Conservation (phyloP, 805 yeast genomes). For the Limtongozyma cylindracea region DNA sequence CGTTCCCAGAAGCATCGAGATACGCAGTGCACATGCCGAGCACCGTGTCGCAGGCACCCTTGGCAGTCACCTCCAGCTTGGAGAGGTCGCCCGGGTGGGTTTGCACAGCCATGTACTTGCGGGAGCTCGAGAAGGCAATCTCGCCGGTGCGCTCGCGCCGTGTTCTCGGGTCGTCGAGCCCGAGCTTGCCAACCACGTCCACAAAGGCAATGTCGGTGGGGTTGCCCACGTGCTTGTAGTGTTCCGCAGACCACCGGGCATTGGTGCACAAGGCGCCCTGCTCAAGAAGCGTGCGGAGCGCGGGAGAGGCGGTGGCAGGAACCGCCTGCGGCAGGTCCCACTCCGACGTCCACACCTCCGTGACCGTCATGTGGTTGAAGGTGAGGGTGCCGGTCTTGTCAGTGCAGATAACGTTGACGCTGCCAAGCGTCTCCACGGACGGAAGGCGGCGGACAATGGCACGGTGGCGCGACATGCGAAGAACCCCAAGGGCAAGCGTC, state of each 20-base stretch:
- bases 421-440: constrained; percentile 84
- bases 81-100: constrained; percentile 30
- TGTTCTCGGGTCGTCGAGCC: constrained; percentile 43
- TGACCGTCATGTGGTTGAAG: constrained; percentile 76
- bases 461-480: constrained; percentile 84
- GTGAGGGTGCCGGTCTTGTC: constrained; percentile 86
- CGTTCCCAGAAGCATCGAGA: constrained; percentile 29
- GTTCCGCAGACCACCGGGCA: constrained; percentile 41
- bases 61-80: constrained; percentile 38
- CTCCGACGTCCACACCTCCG: constrained; percentile 59
- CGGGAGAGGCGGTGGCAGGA: constrained; percentile 20
- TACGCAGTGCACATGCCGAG: constrained; percentile 34
- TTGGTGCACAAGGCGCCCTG: constrained; percentile 58
- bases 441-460: constrained; percentile 92
- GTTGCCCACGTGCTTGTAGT: constrained; percentile 58
- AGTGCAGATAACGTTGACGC: constrained; percentile 80
- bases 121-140: constrained; percentile 58
- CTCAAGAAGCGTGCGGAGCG: constrained; percentile 21
- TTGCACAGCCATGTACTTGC: constrained; percentile 81
- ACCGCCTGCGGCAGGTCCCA: constrained; percentile 13
- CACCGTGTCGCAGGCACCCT: constrained; percentile 78
- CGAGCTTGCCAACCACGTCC: constrained; percentile 48
- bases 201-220: constrained; percentile 87
- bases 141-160: constrained; percentile 38
- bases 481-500: constrained; percentile 84